Evolutionary conservation across 306 rosid species (phyloP).

Genomic region (Cucumis melo): DNA sequence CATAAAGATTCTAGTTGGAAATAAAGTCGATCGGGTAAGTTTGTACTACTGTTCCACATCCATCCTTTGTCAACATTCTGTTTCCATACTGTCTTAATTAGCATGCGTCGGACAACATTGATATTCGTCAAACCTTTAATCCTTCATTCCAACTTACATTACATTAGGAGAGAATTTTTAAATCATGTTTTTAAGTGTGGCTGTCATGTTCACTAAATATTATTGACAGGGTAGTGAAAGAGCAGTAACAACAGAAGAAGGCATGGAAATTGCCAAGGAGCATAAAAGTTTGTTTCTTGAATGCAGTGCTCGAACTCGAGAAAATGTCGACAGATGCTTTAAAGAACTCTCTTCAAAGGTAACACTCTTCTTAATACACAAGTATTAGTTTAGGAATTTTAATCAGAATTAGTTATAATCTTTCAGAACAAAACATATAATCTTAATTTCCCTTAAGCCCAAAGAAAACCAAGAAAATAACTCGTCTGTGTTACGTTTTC

Average conservation of each 20-base stretch:
- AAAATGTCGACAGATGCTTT: conserved; percentile 56
- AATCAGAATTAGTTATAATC: neutral
- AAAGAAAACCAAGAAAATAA: too few relatives aligned
- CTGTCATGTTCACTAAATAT: neutral
- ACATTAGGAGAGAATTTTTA: neutral
- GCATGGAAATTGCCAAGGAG: conserved; percentile 52
- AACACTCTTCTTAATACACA: neutral
- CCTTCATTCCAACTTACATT: neutral
- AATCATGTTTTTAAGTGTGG: neutral
- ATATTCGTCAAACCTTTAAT: neutral
- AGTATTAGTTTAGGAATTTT: neutral
- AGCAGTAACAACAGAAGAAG: conserved; percentile 54
- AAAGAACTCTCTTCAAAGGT: conserved; percentile 49
- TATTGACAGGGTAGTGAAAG: conserved; percentile 41
- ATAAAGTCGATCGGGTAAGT: conserved; percentile 79
- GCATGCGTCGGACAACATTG: neutral
- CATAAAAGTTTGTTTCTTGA: conserved; percentile 52
- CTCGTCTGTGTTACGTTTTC: neutral
- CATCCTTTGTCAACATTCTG: neutral
- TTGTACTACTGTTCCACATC: neutral
- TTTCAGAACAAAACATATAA: neutral
- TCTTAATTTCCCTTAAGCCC: neutral
- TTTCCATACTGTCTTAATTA: neutral
- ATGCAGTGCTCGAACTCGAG: conserved; percentile 58
- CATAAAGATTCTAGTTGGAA: conserved; percentile 74